These are phyloP conservation scores for Madurella fahalii DNA, from an alignment of 2,329 filamentous ascomycete genomes.

Conservation along the genomic window DNA sequence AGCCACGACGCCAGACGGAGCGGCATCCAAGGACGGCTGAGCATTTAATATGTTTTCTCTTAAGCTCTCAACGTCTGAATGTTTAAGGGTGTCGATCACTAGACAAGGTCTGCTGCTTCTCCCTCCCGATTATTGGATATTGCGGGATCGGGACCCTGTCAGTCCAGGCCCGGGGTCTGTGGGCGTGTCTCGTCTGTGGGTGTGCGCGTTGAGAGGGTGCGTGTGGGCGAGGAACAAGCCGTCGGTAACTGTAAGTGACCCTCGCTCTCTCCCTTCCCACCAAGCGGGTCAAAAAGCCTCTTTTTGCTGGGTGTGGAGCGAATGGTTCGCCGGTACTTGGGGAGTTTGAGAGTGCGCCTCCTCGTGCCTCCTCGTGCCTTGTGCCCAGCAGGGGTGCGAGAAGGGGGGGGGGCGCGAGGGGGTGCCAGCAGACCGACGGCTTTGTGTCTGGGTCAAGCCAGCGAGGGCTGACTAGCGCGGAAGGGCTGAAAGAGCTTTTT, in stretches of 20 bases:
- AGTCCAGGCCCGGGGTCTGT: constrained; percentile 13
- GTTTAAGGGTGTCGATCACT: constrained; percentile 35
- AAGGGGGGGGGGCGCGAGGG: constrained; percentile 4
- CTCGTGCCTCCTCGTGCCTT: constrained; percentile 17
- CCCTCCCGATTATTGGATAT: constrained; percentile 24
- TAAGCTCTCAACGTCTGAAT: constrained; percentile 1
- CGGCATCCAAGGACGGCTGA: constrained; percentile 4
- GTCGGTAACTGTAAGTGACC: background rate
- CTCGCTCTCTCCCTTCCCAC: constrained; percentile 6
- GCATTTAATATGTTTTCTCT: constrained; percentile 5
- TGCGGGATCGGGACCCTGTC: constrained; percentile 21
- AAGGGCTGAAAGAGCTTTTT: constrained; percentile 26
- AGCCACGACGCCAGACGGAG: constrained; percentile 13
- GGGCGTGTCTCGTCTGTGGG: no score
- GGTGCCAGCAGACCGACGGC: constrained; percentile 2
- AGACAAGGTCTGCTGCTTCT: constrained; percentile 27
- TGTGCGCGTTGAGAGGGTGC: background rate
- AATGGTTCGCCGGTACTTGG: constrained; percentile 10
- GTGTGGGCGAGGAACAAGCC: constrained; percentile 15
- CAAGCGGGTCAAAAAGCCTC: background rate
- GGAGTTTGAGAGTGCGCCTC: constrained; percentile 7
- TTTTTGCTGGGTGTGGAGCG: background rate
- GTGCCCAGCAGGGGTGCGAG: constrained; percentile 2
- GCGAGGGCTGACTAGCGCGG: constrained; percentile 22
- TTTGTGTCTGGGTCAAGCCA: constrained; percentile 17